phyloP scores from a whole-genome alignment of 2,329 filamentous ascomycete genomes.

The Diaporthe eres region DNA sequence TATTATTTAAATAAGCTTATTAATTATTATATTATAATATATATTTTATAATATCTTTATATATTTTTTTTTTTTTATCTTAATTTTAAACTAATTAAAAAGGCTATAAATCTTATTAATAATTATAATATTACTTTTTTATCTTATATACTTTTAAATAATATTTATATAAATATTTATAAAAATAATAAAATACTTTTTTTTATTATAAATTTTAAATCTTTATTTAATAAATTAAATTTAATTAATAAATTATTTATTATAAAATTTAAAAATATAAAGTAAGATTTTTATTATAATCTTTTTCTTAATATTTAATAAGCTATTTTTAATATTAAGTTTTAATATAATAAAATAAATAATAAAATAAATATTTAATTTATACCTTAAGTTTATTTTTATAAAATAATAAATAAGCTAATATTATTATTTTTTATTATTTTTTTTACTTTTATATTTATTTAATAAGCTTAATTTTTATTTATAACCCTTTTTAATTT shows the following conservation, averaged over 20 bases:
- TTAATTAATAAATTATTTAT: too few species aligned
- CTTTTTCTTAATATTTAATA: background rate
- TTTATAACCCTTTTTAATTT: background rate
- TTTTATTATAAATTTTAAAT: background rate
- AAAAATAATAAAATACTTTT: background rate
- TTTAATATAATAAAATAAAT: too few species aligned
- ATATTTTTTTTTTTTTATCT: background rate
- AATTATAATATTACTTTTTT: too few species aligned
- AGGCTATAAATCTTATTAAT: too few species aligned
- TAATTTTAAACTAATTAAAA: background rate
- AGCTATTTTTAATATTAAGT: background rate
- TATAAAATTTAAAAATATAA: background rate
- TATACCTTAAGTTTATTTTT: too few species aligned
- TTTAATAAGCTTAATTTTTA: background rate
- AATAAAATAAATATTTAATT: too few species aligned
- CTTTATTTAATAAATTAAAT: background rate
- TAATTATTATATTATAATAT: background rate
- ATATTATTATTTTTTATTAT: background rate
- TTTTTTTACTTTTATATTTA: too few species aligned
- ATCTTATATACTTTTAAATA: too few species aligned
- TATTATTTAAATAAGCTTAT: background rate
- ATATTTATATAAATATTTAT: background rate
- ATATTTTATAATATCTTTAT: background rate
- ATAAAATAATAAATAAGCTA: background rate
- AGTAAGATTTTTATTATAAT: background rate